Base-by-base conservation (phyloP, 2,329 filamentous ascomycete genomes). In the Ceratocystis colombiana region DNA sequence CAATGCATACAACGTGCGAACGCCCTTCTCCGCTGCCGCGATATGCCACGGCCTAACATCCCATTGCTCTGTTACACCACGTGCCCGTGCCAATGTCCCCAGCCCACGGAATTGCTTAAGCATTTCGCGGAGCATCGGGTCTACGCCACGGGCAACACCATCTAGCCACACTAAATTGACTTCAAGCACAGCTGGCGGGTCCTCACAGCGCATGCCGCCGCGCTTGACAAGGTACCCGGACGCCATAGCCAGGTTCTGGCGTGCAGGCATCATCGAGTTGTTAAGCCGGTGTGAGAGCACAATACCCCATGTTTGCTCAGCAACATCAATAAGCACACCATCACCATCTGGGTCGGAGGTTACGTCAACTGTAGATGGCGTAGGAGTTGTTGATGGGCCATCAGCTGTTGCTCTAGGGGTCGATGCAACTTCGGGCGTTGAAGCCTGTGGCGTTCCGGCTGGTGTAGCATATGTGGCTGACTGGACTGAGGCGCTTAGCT, bases 1-100 rank as follows among this genome's bases (percentile, higher is more conserved):
- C 71, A 86, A 75, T 71, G 83, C 77, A 73, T 85, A 84, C 72
- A 93, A 74, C 22, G 82, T 86, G 72, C 83, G 79, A 3, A 85
- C 84, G 1, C 83, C 87, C 75, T 87, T 87, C 74, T 88, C 82
- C 1, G 85, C 88, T 20, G 83, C 86, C 12, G 84, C 86, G 68
- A 93, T 77, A 78, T 93, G 89, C 87, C 89, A 90, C 20, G 89
- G 89, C 71, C 88, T 77, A n/a, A 85, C 79, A 71, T 86, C 84
- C 65, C 84, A 78, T 68, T 79, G 75, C 71, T 84, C 80, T 71
- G 85, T 77, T 71, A 86, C 77, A 0, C 84, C 88, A 68, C 87
- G 82, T 25, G 85, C 82, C 69, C 84, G 80, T 1, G 88, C 88
- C 70, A 94, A 73, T 20, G 88, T 83, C 0, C 85, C 86, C 69